Evolutionary conservation across 176 grass and related monocot genomes (phyloP), one percentile per base, ranked within the genome.

Genomic region (Avena atlantica): DNA sequence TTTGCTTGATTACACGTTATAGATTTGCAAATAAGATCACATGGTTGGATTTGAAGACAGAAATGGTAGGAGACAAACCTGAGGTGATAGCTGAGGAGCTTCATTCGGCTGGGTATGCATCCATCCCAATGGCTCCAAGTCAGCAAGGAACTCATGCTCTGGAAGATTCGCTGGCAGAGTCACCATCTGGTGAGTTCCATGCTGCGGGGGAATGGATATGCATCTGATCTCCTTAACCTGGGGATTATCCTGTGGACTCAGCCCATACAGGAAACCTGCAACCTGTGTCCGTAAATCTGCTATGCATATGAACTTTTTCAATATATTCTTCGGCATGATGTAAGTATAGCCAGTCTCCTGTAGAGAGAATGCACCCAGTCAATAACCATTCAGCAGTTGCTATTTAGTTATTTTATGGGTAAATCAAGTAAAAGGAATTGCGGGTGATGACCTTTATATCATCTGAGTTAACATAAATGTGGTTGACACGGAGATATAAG

Each of bases 281-380:
- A 94, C 94, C 72, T 99, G 97, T 86, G 97, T 98, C 60, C 97
- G 78, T 20, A 98, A 78, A 93, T 98, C 97, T 74, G 97, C 94
- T 91, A 98, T 91, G 97, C 97, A 98, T 81, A 98, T 98, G 81
- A 98, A 98, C 83, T 98, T 98, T 85, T 98, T 98, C 63, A 98
- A 89, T 91, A 98, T 92, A 82, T 98, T 98, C 89, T 98, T 98
- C 14, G 97, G 97, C 97, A 98, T 98, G 84, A 98, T 98, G 87
- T 98, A 98, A 69, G 97, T 98, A 86, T 96, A 98, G 44, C 97
- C 97, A 88, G 97, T 98, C 92, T 98, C 97, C 97, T 98, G 92
- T 65, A 90, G 59, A 90, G 31, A 89, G 29, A 76, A 91, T 81
- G 76, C 14, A 85, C 12, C 20, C 15, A 34, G 12, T 88, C n/a